These are phyloP conservation scores for Metarhizium rileyi DNA, from an alignment of 2,329 filamentous ascomycete genomes.

Conservation along the genomic window DNA sequence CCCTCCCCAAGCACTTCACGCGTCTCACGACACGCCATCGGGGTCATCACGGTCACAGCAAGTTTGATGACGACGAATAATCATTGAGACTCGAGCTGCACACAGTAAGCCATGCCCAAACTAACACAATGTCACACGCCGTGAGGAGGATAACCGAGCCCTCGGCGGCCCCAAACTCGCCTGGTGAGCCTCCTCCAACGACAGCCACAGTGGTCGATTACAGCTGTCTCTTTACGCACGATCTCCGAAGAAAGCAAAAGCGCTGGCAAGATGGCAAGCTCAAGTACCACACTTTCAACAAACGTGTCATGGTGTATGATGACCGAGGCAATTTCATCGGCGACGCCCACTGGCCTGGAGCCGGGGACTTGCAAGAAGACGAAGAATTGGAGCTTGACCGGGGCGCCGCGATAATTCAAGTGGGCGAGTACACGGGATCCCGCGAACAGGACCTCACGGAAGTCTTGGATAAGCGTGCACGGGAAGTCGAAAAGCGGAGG, in stretches of 20 bases:
- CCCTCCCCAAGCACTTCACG: background rate
- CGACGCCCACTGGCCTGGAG: constrained; percentile 70
- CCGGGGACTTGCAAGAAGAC: constrained; percentile 62
- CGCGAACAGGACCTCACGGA: constrained; percentile 70
- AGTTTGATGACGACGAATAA: background rate
- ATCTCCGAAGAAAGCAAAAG: constrained; percentile 78
- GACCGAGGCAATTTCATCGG: constrained; percentile 71
- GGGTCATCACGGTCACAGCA: background rate
- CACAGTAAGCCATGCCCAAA: background rate
- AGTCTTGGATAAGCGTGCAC: constrained; percentile 59
- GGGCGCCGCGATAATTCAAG: constrained; percentile 67
- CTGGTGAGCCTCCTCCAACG: constrained; percentile 8
- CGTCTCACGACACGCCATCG: background rate
- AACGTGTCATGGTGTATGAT: constrained; percentile 83
- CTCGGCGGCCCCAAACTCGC: background rate
- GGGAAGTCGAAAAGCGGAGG: constrained; percentile 42
- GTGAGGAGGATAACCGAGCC: constrained; percentile 6
- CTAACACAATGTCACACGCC: constrained; percentile 13
- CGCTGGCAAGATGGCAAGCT: constrained; percentile 89
- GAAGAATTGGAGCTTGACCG: constrained; percentile 74
- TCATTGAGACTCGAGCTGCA: background rate
- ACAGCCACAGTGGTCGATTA: constrained; percentile 73
- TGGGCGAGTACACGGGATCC: constrained; percentile 63
- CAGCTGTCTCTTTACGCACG: constrained; percentile 77
- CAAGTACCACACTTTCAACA: constrained; percentile 85